Percentiles rank a stretch among this genome's conserved stretches.
phyloP scores from a whole-genome alignment of 2,329 filamentous ascomycete species.

The Aspergillus sp. region DNA sequence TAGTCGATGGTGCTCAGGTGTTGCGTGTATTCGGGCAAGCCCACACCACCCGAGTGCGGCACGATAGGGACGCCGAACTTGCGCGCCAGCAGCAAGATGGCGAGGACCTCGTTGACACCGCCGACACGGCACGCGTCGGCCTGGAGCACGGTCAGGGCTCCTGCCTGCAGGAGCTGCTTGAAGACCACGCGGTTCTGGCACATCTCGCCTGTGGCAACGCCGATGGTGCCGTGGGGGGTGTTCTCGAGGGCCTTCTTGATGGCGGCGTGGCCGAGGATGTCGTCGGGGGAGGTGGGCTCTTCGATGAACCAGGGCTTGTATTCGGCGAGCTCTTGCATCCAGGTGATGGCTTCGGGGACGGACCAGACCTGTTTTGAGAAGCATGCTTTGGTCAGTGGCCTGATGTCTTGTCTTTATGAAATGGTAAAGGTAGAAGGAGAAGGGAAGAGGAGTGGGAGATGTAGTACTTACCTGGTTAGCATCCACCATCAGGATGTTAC shows the following conservation, averaged over 20 bases:
- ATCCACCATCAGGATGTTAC: conserved; percentile 87
- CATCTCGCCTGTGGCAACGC: conserved; percentile 91
- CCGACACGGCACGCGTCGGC: conserved; percentile 88
- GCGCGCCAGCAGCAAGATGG: conserved; percentile 78
- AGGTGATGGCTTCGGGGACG: conserved; percentile 81
- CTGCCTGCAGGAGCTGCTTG: conserved; percentile 80
- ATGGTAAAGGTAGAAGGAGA: too few relatives aligned
- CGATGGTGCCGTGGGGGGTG: conserved; percentile 60
- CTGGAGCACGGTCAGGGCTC: conserved; percentile 84
- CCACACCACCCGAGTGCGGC: conserved; percentile 85
- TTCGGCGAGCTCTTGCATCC: conserved; percentile 78
- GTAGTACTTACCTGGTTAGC: conserved; percentile 69
- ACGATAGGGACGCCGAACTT: conserved; percentile 75
- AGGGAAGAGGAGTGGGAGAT: not conserved
- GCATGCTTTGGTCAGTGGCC: not conserved
- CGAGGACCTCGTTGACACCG: conserved; percentile 87
- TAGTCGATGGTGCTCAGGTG: conserved; percentile 93
- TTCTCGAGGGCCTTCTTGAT: conserved; percentile 73
- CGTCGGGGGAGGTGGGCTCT: conserved; percentile 87
- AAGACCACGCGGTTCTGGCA: conserved; percentile 93
- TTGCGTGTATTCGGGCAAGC: conserved; percentile 90
- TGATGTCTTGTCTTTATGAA: not conserved
- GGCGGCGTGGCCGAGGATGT: conserved; percentile 83
- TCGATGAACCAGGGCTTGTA: conserved; percentile 90
- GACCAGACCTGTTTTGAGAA: conserved; percentile 64